Evolutionary conservation across 208 protist species (phyloP), one percentile per base, ranked within the genome.

Genomic region (Wallacemonas rigidus): DNA sequence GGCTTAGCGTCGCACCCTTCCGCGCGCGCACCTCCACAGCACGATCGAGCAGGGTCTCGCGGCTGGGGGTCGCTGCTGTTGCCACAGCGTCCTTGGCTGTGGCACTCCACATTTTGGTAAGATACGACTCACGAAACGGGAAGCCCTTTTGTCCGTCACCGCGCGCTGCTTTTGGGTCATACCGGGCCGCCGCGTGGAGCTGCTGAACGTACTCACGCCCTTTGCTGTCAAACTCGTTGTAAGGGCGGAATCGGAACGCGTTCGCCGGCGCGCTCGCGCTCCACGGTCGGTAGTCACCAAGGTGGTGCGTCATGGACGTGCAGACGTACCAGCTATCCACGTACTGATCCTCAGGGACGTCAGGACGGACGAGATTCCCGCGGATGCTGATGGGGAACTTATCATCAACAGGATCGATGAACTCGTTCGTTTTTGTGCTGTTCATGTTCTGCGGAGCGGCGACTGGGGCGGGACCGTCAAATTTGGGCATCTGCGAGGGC

Each of bases 251-350:
- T 7, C 91, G 89, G 75, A 85, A 96, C 6, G 91, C 87, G 69
- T 94, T 91, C 5, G 87, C 71, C 35, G 91, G 91, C 12, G 91
- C 89, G 47, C 79, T 91, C 1, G 89, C 84, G 67, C 86, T 93
- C 89, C 91, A 96, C n/a, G 91, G 91, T 0, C 82, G 81, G 62
- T 87, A 94, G 76, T 96, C 91, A 47, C 89, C 89, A 6, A 92
- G 70, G 71, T 96, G 85, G 75, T 95, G 89, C 8, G 91, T 93
- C 89, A 96, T 94, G 75, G 88, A 93, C 0, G 86, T 93, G 74
- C 89, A 94, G 2, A 96, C 75, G 72, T 96, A 96, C 89, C 91
- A 96, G 76, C 88, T 93, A 76, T 96, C 91, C 26, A 96, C 89
- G 67, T 94, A 96, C 79, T 96, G 91, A 58, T 94, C 89, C 68